Evolutionary conservation across 73 alveolate genomes (phyloP), one percentile per base, ranked within the genome.

Genomic region (Symbiodinium natans): DNA sequence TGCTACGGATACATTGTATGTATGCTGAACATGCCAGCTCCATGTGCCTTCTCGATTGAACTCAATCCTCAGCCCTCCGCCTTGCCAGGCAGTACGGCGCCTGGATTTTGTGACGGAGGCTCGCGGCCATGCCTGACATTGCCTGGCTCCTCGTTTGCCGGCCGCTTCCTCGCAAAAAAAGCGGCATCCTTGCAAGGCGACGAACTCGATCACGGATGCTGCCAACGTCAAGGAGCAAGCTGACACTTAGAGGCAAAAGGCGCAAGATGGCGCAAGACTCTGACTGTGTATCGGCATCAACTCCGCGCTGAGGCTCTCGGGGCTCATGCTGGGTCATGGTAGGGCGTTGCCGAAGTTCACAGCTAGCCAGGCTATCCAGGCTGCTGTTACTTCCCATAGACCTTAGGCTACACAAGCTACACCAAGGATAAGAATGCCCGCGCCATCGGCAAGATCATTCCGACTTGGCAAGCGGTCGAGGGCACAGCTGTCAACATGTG

Each of bases 401-500:
- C n/a, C n/a, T n/a, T n/a, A n/a, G n/a, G n/a, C n/a, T n/a, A n/a
- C n/a, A n/a, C n/a, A n/a, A n/a, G n/a, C n/a, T n/a, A n/a, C n/a
- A n/a, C n/a, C n/a, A n/a, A 90, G 97, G 97, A 90, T 29, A 68
- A 71, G 48, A 90, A 90, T 41, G 11, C 82, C 10, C 87, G 97
- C 52, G 97, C 97, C 75, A 90, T 90, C 88, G 34, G 97, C 89
- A 90, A 90, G 88, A 34, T 90, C 80, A 68, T 90, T 23, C 97
- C 97, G 36, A 90, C 97, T n/a, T 90, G 97, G 97, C 97, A 90
- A 73, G 97, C 97, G 2, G 97, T 90, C 2, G 97, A 90, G 54
- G 88, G 97, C 48, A 90, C 97, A 0, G 87, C 97, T 10, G 97
- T 90, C 75, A 29, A n/a, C 54, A 90, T 90, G 97, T 90, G 97